Conservation (phyloP, 768 basidiomycete species). For the Russula sp. region DNA sequence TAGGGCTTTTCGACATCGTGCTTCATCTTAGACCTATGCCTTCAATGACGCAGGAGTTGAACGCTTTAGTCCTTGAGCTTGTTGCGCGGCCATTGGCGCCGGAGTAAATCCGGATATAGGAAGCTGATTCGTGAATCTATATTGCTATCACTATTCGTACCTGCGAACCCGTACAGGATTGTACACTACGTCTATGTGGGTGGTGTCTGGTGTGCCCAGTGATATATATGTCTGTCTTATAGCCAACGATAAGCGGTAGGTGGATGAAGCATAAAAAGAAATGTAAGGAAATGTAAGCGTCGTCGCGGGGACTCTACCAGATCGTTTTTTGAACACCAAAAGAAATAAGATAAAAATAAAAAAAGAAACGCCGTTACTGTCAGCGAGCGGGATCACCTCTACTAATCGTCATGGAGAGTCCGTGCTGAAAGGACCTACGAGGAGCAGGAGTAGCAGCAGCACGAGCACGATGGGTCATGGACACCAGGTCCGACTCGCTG, state of each 20-base stretch:
- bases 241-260: neutral
- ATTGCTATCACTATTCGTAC: neutral
- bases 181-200: neutral
- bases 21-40: neutral
- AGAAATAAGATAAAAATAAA: neutral
- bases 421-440: neutral
- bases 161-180: neutral
- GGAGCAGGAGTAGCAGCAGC: neutral
- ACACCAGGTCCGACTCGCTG: conserved; percentile 25
- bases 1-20: neutral
- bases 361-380: neutral
- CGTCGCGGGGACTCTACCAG: too few species aligned
- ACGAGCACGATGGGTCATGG: neutral
- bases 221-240: neutral
- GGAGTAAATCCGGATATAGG: neutral
- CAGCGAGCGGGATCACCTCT: too few species aligned
- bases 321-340: too few species aligned
- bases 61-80: neutral
- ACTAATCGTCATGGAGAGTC: neutral
- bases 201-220: neutral
- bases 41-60: neutral
- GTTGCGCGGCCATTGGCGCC: neutral
- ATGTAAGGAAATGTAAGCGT: too few species aligned
- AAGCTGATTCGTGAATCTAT: neutral
- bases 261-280: neutral